These are phyloP conservation scores for Cyclotella kingstonii DNA, from an alignment of 108 stramenopile genomes.

Conservation along the genomic window DNA sequence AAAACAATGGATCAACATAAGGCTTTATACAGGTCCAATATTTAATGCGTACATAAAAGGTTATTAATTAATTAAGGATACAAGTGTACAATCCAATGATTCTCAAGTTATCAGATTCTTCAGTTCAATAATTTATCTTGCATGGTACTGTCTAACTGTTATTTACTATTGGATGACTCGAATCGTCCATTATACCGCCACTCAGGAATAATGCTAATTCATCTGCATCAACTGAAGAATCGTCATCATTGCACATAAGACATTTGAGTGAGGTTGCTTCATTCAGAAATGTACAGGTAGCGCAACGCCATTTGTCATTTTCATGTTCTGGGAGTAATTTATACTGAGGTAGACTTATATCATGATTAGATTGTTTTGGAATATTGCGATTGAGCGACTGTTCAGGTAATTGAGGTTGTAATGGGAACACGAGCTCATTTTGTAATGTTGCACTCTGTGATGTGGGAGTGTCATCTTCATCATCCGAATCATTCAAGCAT, in stretches of 20 bases:
- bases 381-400: not conserved
- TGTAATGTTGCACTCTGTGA: not conserved
- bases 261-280: slow-evolving; percentile 13
- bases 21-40: too few relatives aligned
- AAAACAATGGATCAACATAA: too few relatives aligned
- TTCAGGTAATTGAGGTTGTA: not conserved
- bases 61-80: too few relatives aligned
- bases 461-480: not conserved
- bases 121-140: too few relatives aligned
- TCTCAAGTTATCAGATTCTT: too few relatives aligned
- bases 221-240: slow-evolving; percentile 22
- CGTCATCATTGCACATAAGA: slow-evolving; percentile 43
- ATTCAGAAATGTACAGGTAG: slow-evolving; percentile 41
- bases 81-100: too few relatives aligned
- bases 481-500: slow-evolving; percentile 32
- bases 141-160: too few relatives aligned
- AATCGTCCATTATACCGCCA: slow-evolving; percentile 10
- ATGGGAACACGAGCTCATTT: not conserved
- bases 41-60: too few relatives aligned
- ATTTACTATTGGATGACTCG: not conserved
- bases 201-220: slow-evolving; percentile 37
- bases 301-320: slow-evolving; percentile 28
- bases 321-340: not conserved
- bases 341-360: not conserved
- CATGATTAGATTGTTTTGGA: not conserved